These are phyloP conservation scores for Amphicarpaea edgeworthii DNA, from an alignment of 306 rosid genomes.

Conservation along the genomic window DNA sequence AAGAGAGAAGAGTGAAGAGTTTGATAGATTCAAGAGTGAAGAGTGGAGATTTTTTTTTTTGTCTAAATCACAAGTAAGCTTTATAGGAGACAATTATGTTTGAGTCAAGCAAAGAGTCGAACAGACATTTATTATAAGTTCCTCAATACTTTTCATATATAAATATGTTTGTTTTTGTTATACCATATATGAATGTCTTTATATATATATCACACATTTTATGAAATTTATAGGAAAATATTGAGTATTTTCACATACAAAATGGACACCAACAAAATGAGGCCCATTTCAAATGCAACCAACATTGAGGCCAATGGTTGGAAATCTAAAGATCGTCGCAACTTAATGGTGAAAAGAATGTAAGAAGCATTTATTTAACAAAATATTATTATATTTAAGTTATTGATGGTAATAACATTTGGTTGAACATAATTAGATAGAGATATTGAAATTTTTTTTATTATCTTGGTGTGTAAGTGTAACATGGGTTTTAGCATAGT, in stretches of 20 bases:
- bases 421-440: not conserved
- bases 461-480: not conserved
- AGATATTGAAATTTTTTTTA: not conserved
- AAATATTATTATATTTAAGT: not conserved
- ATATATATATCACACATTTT: not conserved
- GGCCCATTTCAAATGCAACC: not conserved
- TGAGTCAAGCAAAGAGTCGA: no score
- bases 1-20: not conserved
- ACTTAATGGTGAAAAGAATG: constrained; percentile 17
- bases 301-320: not conserved
- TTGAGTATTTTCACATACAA: not conserved
- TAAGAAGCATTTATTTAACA: constrained; percentile 9
- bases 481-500: not conserved
- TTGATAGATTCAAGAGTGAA: not conserved
- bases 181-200: no score
- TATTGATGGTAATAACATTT: not conserved
- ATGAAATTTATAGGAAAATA: not conserved
- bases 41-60: not conserved
- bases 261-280: constrained; percentile 19
- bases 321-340: constrained; percentile 27
- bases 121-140: no score
- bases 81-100: no score
- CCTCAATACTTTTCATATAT: not conserved
- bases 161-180: no score
- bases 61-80: no score